phyloP scores from a whole-genome alignment of 1,139 yeast genomes.

The Meyerozyma sp. region DNA sequence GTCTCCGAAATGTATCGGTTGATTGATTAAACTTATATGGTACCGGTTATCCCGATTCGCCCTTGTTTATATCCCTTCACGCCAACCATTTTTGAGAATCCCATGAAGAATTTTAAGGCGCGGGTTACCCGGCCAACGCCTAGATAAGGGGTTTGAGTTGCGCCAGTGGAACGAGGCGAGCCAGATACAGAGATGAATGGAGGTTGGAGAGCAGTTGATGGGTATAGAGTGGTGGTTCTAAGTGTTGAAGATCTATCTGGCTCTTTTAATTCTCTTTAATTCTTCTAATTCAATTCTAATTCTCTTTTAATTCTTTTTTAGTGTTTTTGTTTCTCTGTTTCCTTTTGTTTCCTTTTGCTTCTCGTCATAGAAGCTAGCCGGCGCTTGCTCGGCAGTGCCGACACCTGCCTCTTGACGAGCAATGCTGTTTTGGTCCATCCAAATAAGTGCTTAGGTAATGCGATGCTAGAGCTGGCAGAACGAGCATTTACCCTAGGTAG shows the following conservation, averaged over 20 bases:
- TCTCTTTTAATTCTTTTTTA: too few species aligned
- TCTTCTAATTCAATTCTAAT: too few species aligned
- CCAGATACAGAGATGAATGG: neutral
- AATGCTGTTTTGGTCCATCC: neutral
- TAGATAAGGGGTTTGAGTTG: neutral
- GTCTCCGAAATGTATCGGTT: neutral
- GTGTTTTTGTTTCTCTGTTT: too few species aligned
- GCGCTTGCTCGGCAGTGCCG: too few species aligned
- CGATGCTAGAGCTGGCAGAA: too few species aligned
- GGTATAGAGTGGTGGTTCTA: too few species aligned
- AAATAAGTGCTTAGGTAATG: neutral
- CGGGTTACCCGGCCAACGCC: neutral
- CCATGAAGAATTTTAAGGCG: constrained; percentile 2
- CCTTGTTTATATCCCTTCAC: constrained; percentile 2
- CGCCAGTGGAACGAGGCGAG: neutral
- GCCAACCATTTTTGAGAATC: constrained; percentile 1
- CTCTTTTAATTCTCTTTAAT: too few species aligned
- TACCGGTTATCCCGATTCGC: constrained; percentile 1
- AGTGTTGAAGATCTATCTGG: too few species aligned
- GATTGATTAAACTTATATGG: neutral
- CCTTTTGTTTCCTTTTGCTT: too few species aligned
- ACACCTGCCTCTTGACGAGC: neutral
- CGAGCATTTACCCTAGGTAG: neutral
- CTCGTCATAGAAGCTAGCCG: neutral
- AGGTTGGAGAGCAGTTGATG: too few species aligned